Percentiles rank a stretch among this genome's conserved stretches.
phyloP scores from a whole-genome alignment of 345 rosid genomes.

The Luvunga scandens region DNA sequence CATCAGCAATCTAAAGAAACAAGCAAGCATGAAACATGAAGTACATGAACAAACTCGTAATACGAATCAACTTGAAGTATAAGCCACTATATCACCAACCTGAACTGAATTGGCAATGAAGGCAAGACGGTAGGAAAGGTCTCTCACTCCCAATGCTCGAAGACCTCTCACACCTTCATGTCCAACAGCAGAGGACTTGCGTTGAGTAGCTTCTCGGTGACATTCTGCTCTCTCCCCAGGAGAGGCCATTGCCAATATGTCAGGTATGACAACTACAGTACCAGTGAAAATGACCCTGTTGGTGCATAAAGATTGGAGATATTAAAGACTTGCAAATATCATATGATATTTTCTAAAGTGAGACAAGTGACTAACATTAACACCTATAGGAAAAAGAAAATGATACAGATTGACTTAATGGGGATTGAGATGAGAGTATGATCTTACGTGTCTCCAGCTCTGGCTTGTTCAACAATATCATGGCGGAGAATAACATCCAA shows the following conservation, averaged over 20 bases:
- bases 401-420: background rate
- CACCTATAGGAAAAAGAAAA: background rate
- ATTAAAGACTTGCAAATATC: background rate
- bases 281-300: slow-evolving; percentile 93
- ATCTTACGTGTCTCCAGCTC: slow-evolving; percentile 96
- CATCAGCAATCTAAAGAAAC: slow-evolving; percentile 62
- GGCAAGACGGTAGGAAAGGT: slow-evolving; percentile 87
- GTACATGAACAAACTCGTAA: background rate
- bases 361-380: background rate
- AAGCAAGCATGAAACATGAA: slow-evolving; percentile 14
- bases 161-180: slow-evolving; percentile 87
- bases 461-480: slow-evolving; percentile 95
- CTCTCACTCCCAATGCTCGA: slow-evolving; percentile 87
- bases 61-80: background rate
- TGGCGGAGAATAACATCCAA: slow-evolving; percentile 93
- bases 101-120: slow-evolving; percentile 94
- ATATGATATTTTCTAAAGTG: background rate
- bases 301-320: slow-evolving; percentile 5
- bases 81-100: slow-evolving; percentile 44
- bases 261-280: slow-evolving; percentile 88
- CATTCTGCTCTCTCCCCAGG: slow-evolving; percentile 96
- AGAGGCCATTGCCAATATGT: slow-evolving; percentile 82
- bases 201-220: slow-evolving; percentile 70
- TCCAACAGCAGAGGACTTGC: slow-evolving; percentile 53
- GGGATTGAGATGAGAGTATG: background rate